phyloP scores from a whole-genome alignment of 2,329 filamentous ascomycete species.

The Thelonectria rubi region DNA sequence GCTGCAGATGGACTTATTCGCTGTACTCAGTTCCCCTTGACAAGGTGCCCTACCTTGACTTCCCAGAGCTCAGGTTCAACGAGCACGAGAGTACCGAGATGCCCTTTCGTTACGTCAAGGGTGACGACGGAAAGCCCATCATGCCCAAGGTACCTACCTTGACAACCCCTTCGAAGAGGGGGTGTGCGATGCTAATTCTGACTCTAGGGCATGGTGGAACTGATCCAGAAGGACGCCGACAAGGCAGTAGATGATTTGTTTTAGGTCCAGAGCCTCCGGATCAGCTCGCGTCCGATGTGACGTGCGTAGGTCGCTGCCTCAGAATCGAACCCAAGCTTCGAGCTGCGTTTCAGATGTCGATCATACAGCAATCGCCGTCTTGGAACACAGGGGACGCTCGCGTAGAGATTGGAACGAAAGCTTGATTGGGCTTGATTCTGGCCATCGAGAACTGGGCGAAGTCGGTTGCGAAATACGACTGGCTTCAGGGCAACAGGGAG shows the following conservation, averaged over 20 bases:
- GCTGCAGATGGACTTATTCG: conserved; percentile 24
- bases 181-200: conserved; percentile 36
- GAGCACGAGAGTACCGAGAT: conserved; percentile 95
- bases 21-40: conserved; percentile 72
- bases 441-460: no score
- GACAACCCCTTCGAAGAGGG: background rate
- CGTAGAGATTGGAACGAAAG: conserved; percentile 6
- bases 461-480: background rate
- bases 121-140: conserved; percentile 77
- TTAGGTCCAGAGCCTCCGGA: conserved; percentile 47
- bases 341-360: conserved; percentile 15
- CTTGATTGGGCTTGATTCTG: conserved; percentile 16
- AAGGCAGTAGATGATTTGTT: conserved; percentile 90
- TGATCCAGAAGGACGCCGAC: conserved; percentile 93
- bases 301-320: background rate
- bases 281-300: conserved; percentile 1
- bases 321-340: conserved; percentile 6
- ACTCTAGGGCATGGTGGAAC: conserved; percentile 87
- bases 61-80: conserved; percentile 88
- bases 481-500: background rate
- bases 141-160: conserved; percentile 80
- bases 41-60: conserved; percentile 83
- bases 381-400: background rate
- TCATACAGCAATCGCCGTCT: conserved; percentile 8
- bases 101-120: conserved; percentile 95